Evolutionary conservation across 306 rosid species (phyloP).

Genomic region (Dryas octopetala): DNA sequence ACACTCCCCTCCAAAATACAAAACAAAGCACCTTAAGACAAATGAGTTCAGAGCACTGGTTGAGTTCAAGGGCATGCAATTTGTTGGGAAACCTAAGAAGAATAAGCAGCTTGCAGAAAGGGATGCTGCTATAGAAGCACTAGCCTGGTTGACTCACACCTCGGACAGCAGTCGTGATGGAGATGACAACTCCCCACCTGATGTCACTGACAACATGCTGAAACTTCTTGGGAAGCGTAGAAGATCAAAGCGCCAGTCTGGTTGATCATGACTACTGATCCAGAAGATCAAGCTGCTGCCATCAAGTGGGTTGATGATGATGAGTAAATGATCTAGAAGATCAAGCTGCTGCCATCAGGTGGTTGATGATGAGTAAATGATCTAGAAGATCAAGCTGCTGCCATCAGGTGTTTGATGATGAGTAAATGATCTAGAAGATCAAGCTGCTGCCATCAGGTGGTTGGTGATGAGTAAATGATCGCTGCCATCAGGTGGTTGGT

Average conservation of each 20-base stretch:
- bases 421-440: background rate
- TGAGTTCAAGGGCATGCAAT: constrained; percentile 97
- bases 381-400: constrained; percentile 57
- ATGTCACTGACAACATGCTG: constrained; percentile 94
- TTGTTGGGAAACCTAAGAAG: constrained; percentile 89
- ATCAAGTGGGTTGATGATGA: background rate
- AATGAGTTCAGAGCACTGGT: constrained; percentile 93
- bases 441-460: background rate
- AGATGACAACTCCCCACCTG: constrained; percentile 60
- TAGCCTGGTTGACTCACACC: constrained; percentile 97
- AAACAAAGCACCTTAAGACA: constrained; percentile 89
- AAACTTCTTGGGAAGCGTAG: constrained; percentile 79
- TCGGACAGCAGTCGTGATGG: constrained; percentile 52
- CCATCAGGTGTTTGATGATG: constrained; percentile 34
- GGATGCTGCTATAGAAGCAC: constrained; percentile 93
- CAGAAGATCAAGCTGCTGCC: constrained; percentile 2
- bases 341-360: background rate
- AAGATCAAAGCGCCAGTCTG: constrained; percentile 63
- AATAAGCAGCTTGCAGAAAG: constrained; percentile 97
- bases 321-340: background rate
- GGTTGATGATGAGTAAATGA: constrained; percentile 25
- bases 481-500: too few relatives aligned
- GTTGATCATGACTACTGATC: constrained; percentile 23
- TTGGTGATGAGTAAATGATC: background rate
- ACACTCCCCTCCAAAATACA: constrained; percentile 92